These are phyloP conservation scores for Pinus tabuliformis DNA, from an alignment of 75 land plant genomes.

Conservation along the genomic window DNA sequence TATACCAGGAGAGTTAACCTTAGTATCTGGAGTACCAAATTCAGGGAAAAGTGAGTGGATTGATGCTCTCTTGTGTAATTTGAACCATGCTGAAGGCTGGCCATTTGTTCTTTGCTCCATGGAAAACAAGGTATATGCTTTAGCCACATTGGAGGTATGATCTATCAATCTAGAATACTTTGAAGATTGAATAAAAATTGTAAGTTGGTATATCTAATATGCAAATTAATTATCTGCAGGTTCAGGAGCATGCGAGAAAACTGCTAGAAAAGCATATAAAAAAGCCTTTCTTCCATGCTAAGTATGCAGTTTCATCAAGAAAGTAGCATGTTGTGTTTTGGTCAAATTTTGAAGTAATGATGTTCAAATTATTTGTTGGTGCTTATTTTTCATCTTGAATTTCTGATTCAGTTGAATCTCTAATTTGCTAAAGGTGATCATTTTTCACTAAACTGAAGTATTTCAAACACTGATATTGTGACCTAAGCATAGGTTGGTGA, in stretches of 20 bases:
- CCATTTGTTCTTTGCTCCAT: slow-evolving; percentile 97
- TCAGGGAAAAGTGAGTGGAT: slow-evolving; percentile 99
- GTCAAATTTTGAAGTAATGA: background rate
- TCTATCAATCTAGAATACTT: background rate
- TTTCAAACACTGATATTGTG: background rate
- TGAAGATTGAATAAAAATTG: background rate
- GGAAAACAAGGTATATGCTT: slow-evolving; percentile 81
- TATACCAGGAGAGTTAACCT: slow-evolving; percentile 94
- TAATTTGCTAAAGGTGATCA: background rate
- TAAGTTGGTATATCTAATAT: background rate
- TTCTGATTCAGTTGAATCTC: background rate
- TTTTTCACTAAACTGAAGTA: background rate
- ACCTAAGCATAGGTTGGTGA: background rate
- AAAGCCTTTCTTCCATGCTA: slow-evolving; percentile 83
- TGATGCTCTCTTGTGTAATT: slow-evolving; percentile 91
- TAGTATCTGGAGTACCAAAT: slow-evolving; percentile 95
- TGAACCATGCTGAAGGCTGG: slow-evolving; percentile 69
- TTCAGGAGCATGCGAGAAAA: slow-evolving; percentile 92
- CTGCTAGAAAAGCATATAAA: slow-evolving; percentile 81
- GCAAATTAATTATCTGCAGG: slow-evolving; percentile 33
- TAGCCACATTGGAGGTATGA: background rate
- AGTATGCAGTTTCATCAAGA: slow-evolving; percentile 26
- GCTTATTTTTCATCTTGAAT: background rate
- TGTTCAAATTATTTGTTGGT: background rate
- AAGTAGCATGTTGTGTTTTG: background rate